Conservation (phyloP, 202 grass and related monocot genomes). For the Cymbopogon flexuosus region DNA sequence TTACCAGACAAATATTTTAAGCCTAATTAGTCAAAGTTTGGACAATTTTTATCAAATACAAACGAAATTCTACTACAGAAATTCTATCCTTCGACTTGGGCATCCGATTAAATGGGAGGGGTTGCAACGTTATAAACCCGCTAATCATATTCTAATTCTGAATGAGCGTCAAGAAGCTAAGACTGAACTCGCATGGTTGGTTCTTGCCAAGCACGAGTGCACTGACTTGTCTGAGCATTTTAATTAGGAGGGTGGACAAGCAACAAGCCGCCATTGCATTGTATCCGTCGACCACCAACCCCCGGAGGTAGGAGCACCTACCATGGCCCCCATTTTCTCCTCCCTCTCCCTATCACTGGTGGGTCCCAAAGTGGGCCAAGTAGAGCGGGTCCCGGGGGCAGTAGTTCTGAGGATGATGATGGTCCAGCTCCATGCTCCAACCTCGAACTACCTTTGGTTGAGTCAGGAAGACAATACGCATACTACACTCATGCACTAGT, state of each 20-base stretch:
- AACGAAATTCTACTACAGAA: too few species aligned
- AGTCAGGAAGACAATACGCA: neutral
- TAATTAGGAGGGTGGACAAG: neutral
- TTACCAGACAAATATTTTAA: too few species aligned
- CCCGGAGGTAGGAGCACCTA: slow-evolving; percentile 54
- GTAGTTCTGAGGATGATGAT: neutral
- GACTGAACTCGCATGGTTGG: neutral
- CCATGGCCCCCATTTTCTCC: neutral
- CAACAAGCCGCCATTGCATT: neutral
- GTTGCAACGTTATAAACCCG: neutral
- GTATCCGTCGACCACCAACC: slow-evolving; percentile 36
- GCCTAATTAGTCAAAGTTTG: too few species aligned
- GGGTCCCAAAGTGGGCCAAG: slow-evolving; percentile 17
- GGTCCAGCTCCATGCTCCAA: neutral
- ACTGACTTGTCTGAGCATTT: neutral
- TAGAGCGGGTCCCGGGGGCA: neutral
- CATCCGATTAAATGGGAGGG: neutral
- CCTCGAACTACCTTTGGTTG: neutral
- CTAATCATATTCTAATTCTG: neutral
- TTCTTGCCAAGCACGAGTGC: neutral
- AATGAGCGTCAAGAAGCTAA: neutral
- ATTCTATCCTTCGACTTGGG: neutral
- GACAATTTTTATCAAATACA: too few species aligned
- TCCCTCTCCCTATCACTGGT: neutral
- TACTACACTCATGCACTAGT: neutral